These are phyloP conservation scores for Avicennia marina DNA, from an alignment of 257 asterid species.

Conservation along the genomic window DNA sequence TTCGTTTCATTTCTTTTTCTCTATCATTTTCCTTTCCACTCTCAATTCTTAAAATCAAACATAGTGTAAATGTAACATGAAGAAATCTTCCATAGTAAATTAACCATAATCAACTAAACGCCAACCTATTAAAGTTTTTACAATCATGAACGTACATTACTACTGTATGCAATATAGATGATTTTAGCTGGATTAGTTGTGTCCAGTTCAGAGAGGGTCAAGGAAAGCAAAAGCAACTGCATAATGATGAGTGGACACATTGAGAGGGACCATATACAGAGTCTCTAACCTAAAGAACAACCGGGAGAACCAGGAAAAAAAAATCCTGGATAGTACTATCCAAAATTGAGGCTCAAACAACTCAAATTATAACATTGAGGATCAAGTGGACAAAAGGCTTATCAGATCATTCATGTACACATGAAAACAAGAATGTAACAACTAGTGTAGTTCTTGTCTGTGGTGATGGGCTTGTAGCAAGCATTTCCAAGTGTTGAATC, in stretches of 20 bases:
- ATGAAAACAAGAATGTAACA: slow-evolving; percentile 15
- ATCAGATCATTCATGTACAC: too few relatives aligned
- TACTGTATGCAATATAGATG: too few relatives aligned
- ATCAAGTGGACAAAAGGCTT: background rate
- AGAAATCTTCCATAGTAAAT: too few relatives aligned
- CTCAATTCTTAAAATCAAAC: too few relatives aligned
- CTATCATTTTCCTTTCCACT: too few relatives aligned
- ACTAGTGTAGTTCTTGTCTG: slow-evolving; percentile 18
- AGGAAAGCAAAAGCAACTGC: slow-evolving; percentile 14
- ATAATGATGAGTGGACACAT: slow-evolving; percentile 22
- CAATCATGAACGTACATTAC: too few relatives aligned
- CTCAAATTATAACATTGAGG: slow-evolving; percentile 11
- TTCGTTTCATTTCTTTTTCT: too few relatives aligned
- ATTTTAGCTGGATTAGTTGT: background rate
- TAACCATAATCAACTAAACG: too few relatives aligned
- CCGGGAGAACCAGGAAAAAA: slow-evolving; percentile 1
- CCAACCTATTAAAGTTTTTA: too few relatives aligned
- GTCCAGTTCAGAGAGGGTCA: background rate
- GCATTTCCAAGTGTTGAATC: background rate
- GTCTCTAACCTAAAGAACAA: slow-evolving; percentile 19
- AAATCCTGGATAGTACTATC: too few relatives aligned
- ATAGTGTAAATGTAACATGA: too few relatives aligned
- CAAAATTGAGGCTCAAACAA: slow-evolving; percentile 7
- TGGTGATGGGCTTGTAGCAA: slow-evolving; percentile 10
- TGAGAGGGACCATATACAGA: slow-evolving; percentile 33